A percentile compares a stretch with the other conserved stretches of the same genome.
Conservation (phyloP, 2,329 filamentous ascomycete species). For the Exophiala aquamarina region DNA sequence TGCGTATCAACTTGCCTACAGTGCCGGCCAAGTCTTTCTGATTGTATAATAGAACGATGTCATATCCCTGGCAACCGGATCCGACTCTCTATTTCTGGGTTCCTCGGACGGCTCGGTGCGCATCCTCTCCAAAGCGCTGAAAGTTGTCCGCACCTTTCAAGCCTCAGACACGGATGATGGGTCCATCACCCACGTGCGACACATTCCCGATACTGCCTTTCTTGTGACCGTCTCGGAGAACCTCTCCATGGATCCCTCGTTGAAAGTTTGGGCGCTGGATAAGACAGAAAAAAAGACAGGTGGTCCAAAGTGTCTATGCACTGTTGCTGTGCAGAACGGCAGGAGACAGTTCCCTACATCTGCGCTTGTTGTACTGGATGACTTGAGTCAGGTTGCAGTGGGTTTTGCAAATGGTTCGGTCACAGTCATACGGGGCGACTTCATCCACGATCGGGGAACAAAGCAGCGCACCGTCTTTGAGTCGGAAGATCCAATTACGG, state of each 20-base stretch:
- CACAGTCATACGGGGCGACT: constrained; percentile 86
- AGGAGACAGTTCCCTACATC: constrained; percentile 93
- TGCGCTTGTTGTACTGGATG: constrained; percentile 81
- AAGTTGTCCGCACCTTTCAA: constrained; percentile 80
- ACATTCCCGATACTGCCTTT: constrained; percentile 81
- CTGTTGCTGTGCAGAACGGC: constrained; percentile 81
- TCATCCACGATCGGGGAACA: constrained; percentile 92
- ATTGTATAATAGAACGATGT: constrained; percentile 60
- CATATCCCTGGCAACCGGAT: constrained; percentile 80
- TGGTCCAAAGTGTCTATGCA: constrained; percentile 82
- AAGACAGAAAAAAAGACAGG: constrained; percentile 93
- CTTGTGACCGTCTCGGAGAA: constrained; percentile 83
- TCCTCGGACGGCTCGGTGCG: constrained; percentile 82
- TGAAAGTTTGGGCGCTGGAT: constrained; percentile 98
- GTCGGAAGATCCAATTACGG: constrained; percentile 93
- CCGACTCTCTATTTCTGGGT: constrained; percentile 85
- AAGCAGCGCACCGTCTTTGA: constrained; percentile 95
- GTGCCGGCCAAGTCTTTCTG: constrained; percentile 8
- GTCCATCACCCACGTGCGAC: constrained; percentile 86
- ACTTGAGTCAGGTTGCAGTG: constrained; percentile 88
- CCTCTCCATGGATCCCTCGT: constrained; percentile 76
- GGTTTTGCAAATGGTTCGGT: constrained; percentile 96
- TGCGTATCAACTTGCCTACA: constrained; percentile 47
- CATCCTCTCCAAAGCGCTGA: constrained; percentile 84
- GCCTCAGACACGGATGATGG: constrained; percentile 68